A percentile compares a stretch with the other conserved stretches of the same genome.
Conservation (phyloP, 305 asterid genomes). For the Vinca major region DNA sequence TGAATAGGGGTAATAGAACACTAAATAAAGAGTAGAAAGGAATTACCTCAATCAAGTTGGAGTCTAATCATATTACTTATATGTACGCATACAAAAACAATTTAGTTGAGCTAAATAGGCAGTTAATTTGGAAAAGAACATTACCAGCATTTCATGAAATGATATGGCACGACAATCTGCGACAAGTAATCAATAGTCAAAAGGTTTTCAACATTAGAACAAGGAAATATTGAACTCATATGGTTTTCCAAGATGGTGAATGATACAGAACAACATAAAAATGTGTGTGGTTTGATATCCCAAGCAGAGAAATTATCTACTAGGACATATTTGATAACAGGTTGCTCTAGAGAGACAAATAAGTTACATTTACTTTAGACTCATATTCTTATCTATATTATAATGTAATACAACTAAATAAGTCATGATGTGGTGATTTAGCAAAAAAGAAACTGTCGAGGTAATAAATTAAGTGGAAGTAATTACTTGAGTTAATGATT, state of each 20-base stretch:
- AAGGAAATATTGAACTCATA: neutral
- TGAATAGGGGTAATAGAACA: neutral
- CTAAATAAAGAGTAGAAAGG: neutral
- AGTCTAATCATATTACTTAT: neutral
- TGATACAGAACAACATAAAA: neutral
- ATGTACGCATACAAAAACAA: neutral
- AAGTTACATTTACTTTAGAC: neutral
- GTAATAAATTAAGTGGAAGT: too few relatives aligned
- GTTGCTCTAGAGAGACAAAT: neutral
- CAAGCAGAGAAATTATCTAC: neutral
- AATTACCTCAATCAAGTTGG: neutral
- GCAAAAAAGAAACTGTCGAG: too few relatives aligned
- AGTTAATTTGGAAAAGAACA: neutral
- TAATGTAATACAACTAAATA: neutral
- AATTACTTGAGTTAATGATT: neutral
- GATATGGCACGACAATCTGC: neutral
- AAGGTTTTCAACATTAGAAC: neutral
- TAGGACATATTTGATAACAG: neutral
- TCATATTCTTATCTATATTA: too few relatives aligned
- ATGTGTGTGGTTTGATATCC: neutral
- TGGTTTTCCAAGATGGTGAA: neutral
- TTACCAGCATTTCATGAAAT: neutral
- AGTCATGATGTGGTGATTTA: neutral
- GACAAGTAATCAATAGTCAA: neutral
- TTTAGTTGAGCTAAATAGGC: neutral